These are phyloP conservation scores for Pseudogymnoascus sp. DNA, from an alignment of 2,329 filamentous ascomycete species.

Conservation along the genomic window DNA sequence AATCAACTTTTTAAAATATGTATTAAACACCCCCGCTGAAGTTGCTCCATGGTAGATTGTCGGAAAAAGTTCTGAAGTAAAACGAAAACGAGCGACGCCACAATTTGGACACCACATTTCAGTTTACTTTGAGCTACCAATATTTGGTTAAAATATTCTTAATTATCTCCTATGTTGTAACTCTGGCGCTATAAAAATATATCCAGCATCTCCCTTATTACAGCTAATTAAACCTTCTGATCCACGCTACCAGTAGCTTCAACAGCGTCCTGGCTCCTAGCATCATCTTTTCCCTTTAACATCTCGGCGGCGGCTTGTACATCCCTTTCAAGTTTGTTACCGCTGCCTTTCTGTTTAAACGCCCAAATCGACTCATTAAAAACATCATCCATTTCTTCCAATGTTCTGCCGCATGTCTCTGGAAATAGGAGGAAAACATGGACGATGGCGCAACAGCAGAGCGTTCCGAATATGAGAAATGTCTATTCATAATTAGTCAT, in stretches of 20 bases:
- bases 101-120: background rate
- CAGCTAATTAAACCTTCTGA: background rate
- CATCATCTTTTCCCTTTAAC: background rate
- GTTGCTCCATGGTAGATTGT: background rate
- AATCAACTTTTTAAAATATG: background rate
- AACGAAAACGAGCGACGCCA: background rate
- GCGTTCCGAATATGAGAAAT: slow-evolving; percentile 69
- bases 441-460: slow-evolving; percentile 59
- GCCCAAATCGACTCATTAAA: slow-evolving; percentile 42
- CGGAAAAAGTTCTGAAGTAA: background rate
- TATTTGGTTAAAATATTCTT: background rate
- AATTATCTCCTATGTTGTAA: background rate
- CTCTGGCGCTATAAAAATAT: background rate
- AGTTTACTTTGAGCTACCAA: background rate
- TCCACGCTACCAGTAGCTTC: background rate
- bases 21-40: background rate
- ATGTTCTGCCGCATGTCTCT: slow-evolving; percentile 61
- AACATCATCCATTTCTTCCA: slow-evolving; percentile 67
- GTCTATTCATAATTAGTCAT: slow-evolving; percentile 29
- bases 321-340: slow-evolving; percentile 7
- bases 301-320: background rate
- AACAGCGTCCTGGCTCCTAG: background rate
- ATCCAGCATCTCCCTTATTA: background rate
- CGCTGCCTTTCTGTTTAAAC: slow-evolving; percentile 3
- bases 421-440: slow-evolving; percentile 61